These are phyloP conservation scores for Trichoderma sp. DNA, from an alignment of 2,329 filamentous ascomycete genomes.

Conservation along the genomic window DNA sequence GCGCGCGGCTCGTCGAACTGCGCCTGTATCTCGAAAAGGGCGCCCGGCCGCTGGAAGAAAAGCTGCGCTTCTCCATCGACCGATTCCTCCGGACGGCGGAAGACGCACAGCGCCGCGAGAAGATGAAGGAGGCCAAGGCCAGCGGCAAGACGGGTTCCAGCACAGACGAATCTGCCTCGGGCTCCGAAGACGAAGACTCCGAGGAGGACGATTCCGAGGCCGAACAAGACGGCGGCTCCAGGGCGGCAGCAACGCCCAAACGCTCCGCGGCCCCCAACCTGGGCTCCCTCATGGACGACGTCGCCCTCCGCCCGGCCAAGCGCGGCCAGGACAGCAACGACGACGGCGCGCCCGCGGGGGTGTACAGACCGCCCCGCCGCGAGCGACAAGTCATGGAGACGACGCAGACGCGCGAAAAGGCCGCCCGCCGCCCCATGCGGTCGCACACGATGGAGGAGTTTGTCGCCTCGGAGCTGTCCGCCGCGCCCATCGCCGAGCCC, in stretches of 20 bases:
- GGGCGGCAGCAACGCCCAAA: constrained; percentile 28
- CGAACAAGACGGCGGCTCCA: constrained; percentile 25
- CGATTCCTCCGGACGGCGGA: constrained; percentile 88
- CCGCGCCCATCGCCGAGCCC: constrained; percentile 79
- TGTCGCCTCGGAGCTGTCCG: constrained; percentile 78
- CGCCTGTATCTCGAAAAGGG: constrained; percentile 93
- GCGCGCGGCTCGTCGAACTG: constrained; percentile 86
- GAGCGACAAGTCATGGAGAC: constrained; percentile 83
- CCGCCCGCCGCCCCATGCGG: constrained; percentile 64
- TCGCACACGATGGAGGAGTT: constrained; percentile 92
- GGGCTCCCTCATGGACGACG: constrained; percentile 40
- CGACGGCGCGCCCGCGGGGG: constrained; percentile 55
- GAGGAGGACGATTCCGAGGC: constrained; percentile 44
- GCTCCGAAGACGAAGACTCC: constrained; percentile 41
- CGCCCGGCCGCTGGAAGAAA: constrained; percentile 83
- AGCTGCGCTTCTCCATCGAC: constrained; percentile 93
- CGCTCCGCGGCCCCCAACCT: constrained; percentile 41
- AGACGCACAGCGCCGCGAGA: constrained; percentile 59
- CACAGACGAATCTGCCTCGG: constrained; percentile 34
- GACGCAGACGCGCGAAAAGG: constrained; percentile 61
- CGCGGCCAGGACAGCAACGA: constrained; percentile 37
- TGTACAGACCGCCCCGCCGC: constrained; percentile 88
- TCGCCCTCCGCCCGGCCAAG: constrained; percentile 35
- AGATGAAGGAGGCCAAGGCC: constrained; percentile 40
- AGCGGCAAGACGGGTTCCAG: constrained; percentile 33